These are phyloP conservation scores for Multifurca ochricompacta DNA, from an alignment of 768 basidiomycete species.

Conservation along the genomic window DNA sequence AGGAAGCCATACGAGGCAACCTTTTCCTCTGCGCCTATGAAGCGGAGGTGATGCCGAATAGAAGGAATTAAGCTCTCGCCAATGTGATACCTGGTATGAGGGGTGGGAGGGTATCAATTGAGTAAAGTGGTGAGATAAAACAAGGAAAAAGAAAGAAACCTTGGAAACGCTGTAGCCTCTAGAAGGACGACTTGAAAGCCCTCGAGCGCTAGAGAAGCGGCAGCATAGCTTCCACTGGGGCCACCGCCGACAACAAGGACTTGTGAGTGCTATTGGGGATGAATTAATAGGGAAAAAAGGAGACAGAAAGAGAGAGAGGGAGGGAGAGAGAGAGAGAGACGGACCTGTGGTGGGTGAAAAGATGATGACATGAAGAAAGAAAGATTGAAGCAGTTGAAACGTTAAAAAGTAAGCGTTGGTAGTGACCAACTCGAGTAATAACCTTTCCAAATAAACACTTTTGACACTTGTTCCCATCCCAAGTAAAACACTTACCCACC, in stretches of 20 bases:
- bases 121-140: background rate
- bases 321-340: background rate
- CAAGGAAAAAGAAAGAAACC: constrained; percentile 29
- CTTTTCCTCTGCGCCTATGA: constrained; percentile 43
- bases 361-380: background rate
- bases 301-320: background rate
- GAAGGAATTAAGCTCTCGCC: constrained; percentile 46
- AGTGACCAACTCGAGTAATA: no score
- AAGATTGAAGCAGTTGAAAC: background rate
- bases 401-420: background rate
- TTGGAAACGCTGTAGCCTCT: constrained; percentile 48
- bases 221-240: constrained; percentile 51
- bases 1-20: constrained; percentile 37
- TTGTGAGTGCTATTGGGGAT: constrained; percentile 24
- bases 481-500: no score
- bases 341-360: constrained; percentile 8
- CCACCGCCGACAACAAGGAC: constrained; percentile 54
- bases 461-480: no score
- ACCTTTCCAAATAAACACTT: no score
- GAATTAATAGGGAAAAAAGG: background rate
- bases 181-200: constrained; percentile 49
- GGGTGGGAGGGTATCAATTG: background rate
- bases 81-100: constrained; percentile 35
- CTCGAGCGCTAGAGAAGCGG: constrained; percentile 47
- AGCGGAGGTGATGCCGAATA: constrained; percentile 42